Evolutionary conservation across 768 basidiomycete species (phyloP), one percentile per base, ranked within the genome.

Genomic region (Exidia glandulosa): DNA sequence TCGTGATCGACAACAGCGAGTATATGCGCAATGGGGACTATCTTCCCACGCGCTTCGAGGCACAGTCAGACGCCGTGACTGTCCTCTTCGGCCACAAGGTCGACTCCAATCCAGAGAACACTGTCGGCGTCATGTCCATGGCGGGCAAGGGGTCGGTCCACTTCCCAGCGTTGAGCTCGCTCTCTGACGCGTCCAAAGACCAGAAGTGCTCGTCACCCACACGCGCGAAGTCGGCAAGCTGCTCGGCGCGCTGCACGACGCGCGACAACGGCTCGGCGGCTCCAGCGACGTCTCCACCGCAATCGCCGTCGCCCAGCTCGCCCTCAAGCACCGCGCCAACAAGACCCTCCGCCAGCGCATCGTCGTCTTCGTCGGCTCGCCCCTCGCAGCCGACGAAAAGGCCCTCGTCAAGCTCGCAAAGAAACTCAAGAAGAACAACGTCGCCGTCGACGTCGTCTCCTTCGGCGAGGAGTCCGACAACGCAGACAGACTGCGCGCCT

Each of bases 391-490:
- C 12, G 86, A 90, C 61, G 88, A 91, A 69, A 85, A 87, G 65
- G 78, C 79, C 58, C 86, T 94, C 81, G 76, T 89, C 65, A 87
- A 85, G 70, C 81, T 99, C 34, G 96, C 94, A 10, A 96, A 94
- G 79, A 96, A 93, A 73, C 79, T 99, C 63, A 97, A 97, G 80
- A 99, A 99, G 85, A 98, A 98, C 72, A 99, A 97, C 66, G 93
- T 99, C 47, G 90, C 94, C 1, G 81, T 98, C 29, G 96, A 99
- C 72, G 78, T 98, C 57, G 77, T 98, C 31, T 82, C 82, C 4
- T 97, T 92, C 71, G 95, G 95, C 1, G 94, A 95, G 66, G 89
- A 85, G 4, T 88, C 94, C 50, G 88, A 87, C 68, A 82, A 78
- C 54, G 82, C 83, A 67, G 74, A 75, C 16, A 82, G 91, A 59